These are phyloP conservation scores for Penicillium sp. DNA, from an alignment of 2,329 filamentous ascomycete genomes.

Conservation along the genomic window DNA sequence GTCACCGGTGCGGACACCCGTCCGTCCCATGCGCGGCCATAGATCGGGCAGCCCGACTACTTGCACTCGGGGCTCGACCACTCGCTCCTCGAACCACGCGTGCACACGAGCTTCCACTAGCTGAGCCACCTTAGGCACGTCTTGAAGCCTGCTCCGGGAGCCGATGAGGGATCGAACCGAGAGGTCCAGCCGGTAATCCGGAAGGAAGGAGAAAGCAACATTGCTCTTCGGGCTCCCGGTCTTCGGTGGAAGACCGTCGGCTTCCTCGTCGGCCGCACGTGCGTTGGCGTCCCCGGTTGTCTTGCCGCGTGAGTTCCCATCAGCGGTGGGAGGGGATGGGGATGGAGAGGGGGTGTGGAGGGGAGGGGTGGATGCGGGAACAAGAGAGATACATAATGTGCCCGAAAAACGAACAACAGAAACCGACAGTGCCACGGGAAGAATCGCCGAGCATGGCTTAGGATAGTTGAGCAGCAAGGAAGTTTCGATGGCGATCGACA, in stretches of 20 bases:
- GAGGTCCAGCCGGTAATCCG: constrained; percentile 57
- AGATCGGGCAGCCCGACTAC: constrained; percentile 55
- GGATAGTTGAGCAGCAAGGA: constrained; percentile 92
- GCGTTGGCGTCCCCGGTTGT: too few relatives aligned
- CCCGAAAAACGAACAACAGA: constrained; percentile 90
- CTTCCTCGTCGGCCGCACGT: too few relatives aligned
- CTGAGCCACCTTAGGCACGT: constrained; percentile 59
- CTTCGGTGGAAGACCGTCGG: constrained; percentile 20
- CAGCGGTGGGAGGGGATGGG: too few relatives aligned
- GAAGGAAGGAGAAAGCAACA: constrained; percentile 78
- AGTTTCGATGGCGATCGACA: constrained; percentile 89
- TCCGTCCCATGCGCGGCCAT: constrained; percentile 51
- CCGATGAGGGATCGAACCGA: constrained; percentile 57
- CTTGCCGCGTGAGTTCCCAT: too few relatives aligned
- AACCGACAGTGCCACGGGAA: constrained; percentile 88
- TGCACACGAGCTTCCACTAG: constrained; percentile 56
- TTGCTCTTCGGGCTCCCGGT: constrained; percentile 67
- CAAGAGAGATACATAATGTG: constrained; percentile 85
- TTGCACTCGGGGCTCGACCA: constrained; percentile 57
- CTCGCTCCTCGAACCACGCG: constrained; percentile 59
- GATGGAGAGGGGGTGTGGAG: constrained; percentile 14
- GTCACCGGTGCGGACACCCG: constrained; percentile 37
- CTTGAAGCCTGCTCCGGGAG: constrained; percentile 53
- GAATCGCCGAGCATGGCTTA: constrained; percentile 73
- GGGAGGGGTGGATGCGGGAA: constrained; percentile 52